Conservation (phyloP, 331 rosid species). For the Erythrophleum ivorense region DNA sequence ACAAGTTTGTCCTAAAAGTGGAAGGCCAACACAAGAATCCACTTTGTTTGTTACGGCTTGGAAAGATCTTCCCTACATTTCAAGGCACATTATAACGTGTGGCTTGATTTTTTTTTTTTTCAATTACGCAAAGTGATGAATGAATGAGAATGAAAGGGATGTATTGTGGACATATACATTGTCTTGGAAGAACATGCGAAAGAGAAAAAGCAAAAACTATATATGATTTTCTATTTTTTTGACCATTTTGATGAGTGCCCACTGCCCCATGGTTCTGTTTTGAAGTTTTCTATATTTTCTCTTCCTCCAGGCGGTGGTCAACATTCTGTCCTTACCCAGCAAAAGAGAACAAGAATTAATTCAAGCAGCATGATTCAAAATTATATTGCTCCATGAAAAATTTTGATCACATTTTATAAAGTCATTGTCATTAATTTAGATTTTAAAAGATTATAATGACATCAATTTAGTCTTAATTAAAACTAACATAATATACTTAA, state of each 20-base stretch:
- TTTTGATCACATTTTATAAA: no score
- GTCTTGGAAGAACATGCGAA: background rate
- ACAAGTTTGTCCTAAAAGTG: conserved; percentile 43
- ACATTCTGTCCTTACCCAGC: no score
- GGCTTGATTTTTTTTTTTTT: background rate
- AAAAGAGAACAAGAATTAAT: background rate
- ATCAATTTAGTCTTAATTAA: no score
- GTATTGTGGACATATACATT: background rate
- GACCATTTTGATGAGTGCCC: background rate
- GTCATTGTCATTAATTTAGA: no score
- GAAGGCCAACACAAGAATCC: conserved; percentile 51
- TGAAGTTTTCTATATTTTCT: background rate
- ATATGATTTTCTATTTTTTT: background rate
- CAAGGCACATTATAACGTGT: conserved; percentile 44
- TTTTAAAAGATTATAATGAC: no score
- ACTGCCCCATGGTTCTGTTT: no score
- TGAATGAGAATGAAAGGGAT: conserved; percentile 40
- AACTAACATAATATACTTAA: no score
- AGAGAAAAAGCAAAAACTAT: background rate
- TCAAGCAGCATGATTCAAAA: background rate
- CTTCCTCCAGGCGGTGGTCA: background rate
- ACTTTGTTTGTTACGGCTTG: conserved; percentile 54
- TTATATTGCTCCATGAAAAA: no score
- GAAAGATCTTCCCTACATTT: conserved; percentile 53
- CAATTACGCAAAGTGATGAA: conserved; percentile 58